Percentiles rank a stretch among this genome's conserved stretches.
Conservation (phyloP, 2,329 filamentous ascomycete species). For the Neurospora sp. region DNA sequence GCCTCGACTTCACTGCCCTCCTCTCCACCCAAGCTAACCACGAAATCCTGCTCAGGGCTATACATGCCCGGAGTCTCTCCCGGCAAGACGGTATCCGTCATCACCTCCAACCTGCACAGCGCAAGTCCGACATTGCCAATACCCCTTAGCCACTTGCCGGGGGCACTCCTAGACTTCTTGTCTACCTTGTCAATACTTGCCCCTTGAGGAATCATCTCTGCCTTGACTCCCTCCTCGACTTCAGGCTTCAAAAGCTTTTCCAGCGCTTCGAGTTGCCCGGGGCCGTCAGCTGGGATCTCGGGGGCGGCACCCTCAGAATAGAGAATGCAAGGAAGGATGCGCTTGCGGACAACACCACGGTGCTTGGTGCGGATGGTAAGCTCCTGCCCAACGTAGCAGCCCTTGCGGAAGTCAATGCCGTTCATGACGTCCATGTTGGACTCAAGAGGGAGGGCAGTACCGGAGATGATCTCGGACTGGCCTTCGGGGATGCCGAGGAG, state of each 20-base stretch:
- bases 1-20: background rate
- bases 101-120: slow-evolving; percentile 78
- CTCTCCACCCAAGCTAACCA: slow-evolving; percentile 26
- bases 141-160: slow-evolving; percentile 68
- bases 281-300: slow-evolving; percentile 16
- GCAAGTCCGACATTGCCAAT: slow-evolving; percentile 82
- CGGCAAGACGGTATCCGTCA: slow-evolving; percentile 71
- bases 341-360: slow-evolving; percentile 84
- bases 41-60: slow-evolving; percentile 49
- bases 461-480: slow-evolving; percentile 62
- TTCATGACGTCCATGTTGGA: slow-evolving; percentile 79
- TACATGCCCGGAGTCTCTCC: slow-evolving; percentile 55
- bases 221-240: slow-evolving; percentile 23
- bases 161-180: slow-evolving; percentile 55
- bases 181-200: slow-evolving; percentile 35
- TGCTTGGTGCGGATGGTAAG: slow-evolving; percentile 93
- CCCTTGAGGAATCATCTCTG: background rate
- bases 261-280: background rate
- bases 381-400: slow-evolving; percentile 95
- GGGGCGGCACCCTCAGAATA: slow-evolving; percentile 36
- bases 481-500: slow-evolving; percentile 78
- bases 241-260: background rate
- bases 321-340: slow-evolving; percentile 71
- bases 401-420: slow-evolving; percentile 88
- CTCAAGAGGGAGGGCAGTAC: slow-evolving; percentile 72